Percentiles rank a stretch among this genome's conserved stretches.
These are phyloP conservation scores for Pestalotiopsis sp. DNA, from an alignment of 2,329 filamentous ascomycete species.

Conservation along the genomic window DNA sequence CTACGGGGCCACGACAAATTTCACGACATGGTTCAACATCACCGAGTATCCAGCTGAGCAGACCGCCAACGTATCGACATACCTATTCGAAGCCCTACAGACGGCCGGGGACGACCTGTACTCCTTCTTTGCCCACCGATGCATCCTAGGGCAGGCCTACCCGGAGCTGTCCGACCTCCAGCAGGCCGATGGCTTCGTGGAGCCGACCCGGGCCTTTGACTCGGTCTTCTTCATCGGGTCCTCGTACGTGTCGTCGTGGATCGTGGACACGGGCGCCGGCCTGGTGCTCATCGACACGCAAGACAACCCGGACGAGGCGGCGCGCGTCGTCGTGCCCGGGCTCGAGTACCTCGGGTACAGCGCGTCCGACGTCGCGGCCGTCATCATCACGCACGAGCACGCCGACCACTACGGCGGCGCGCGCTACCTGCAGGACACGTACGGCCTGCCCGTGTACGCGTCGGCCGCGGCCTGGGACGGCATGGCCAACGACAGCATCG, in stretches of 20 bases:
- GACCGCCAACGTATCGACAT: slow-evolving; percentile 2
- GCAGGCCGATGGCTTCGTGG: slow-evolving; percentile 19
- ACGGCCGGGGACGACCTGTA: slow-evolving; percentile 7
- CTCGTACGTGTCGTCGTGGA: slow-evolving; percentile 27
- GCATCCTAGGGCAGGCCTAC: slow-evolving; percentile 5
- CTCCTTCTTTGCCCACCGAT: background rate
- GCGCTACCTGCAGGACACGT: slow-evolving; percentile 26
- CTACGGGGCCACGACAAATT: slow-evolving; percentile 2
- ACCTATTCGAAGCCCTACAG: background rate
- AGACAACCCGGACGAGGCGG: slow-evolving; percentile 21
- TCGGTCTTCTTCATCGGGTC: slow-evolving; percentile 26
- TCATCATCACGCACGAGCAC: slow-evolving; percentile 32
- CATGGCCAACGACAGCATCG: slow-evolving; percentile 12
- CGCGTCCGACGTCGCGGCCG: slow-evolving; percentile 28
- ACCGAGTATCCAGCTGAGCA: slow-evolving; percentile 8
- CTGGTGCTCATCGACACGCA: slow-evolving; percentile 26
- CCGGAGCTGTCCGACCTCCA: background rate
- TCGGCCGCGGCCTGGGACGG: slow-evolving; percentile 18
- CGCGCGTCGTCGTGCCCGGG: slow-evolving; percentile 21
- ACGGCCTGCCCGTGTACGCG: slow-evolving; percentile 20
- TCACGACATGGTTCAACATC: slow-evolving; percentile 6
- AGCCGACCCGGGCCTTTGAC: slow-evolving; percentile 22
- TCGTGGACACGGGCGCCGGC: slow-evolving; percentile 28
- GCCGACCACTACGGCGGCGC: slow-evolving; percentile 30
- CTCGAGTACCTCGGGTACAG: slow-evolving; percentile 22